Evolutionary conservation across 768 basidiomycete genomes (phyloP).

Genomic region (Trametes sanguinea): DNA sequence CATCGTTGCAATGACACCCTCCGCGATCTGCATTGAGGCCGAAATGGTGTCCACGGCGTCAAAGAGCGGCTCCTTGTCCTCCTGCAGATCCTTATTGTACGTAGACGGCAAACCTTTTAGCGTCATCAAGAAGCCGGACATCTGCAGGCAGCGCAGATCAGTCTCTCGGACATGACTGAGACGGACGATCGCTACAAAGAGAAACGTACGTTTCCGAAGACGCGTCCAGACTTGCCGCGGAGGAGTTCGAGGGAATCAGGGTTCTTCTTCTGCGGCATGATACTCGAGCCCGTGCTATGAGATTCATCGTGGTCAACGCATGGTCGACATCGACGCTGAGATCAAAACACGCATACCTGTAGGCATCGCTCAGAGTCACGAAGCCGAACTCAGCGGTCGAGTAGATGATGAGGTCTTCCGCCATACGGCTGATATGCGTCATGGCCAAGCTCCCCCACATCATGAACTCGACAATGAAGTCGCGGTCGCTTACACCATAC

Average conservation of each 20-base stretch:
- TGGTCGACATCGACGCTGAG: too few species aligned
- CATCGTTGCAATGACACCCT: constrained; percentile 92
- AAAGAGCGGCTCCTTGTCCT: constrained; percentile 97
- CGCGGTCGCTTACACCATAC: constrained; percentile 95
- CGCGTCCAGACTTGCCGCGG: constrained; percentile 91
- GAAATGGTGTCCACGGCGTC: constrained; percentile 89
- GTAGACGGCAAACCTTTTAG: constrained; percentile 97
- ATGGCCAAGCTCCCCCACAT: constrained; percentile 94
- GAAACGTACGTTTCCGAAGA: constrained; percentile 81
- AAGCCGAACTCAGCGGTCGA: constrained; percentile 98
- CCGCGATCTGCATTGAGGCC: constrained; percentile 87
- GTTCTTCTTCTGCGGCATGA: constrained; percentile 99
- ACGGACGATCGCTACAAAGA: background rate
- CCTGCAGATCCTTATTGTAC: constrained; percentile 99
- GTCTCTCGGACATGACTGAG: background rate
- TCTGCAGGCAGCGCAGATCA: constrained; percentile 46
- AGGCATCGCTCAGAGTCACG: constrained; percentile 93
- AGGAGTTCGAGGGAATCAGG: constrained; percentile 95
- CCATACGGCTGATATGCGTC: constrained; percentile 91
- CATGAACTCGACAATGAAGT: constrained; percentile 96
- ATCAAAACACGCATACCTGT: constrained; percentile 57
- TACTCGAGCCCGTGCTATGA: constrained; percentile 91
- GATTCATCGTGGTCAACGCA: background rate
- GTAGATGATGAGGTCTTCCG: constrained; percentile 96
- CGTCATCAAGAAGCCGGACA: constrained; percentile 97